Conservation (phyloP, 768 basidiomycete species). For the Hemileccinum rubropunctum region DNA sequence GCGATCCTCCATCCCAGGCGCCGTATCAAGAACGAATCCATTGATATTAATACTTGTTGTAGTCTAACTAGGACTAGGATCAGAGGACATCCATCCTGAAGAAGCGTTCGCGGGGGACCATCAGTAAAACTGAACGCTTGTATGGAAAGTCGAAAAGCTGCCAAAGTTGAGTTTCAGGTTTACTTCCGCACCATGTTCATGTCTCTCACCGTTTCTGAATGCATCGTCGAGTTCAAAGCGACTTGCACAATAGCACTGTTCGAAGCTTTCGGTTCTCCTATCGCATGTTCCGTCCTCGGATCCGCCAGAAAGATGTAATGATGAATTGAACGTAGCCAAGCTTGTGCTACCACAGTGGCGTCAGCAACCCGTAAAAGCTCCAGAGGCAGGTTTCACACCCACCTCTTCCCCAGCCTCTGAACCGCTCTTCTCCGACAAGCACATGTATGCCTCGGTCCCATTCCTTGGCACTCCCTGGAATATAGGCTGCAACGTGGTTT, state of each 20-base stretch:
- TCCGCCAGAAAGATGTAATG: slow-evolving; percentile 46
- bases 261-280: slow-evolving; percentile 41
- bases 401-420: slow-evolving; percentile 43
- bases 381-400: slow-evolving; percentile 13
- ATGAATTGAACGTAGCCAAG: slow-evolving; percentile 28
- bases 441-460: slow-evolving; percentile 42
- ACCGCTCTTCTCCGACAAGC: slow-evolving; percentile 46
- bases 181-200: not conserved
- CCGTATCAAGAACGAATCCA: too few species aligned
- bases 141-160: slow-evolving; percentile 28
- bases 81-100: slow-evolving; percentile 22
- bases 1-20: too few species aligned
- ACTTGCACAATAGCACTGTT: slow-evolving; percentile 33
- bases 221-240: slow-evolving; percentile 16
- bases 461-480: slow-evolving; percentile 28
- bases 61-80: too few species aligned
- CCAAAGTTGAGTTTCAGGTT: too few species aligned
- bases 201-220: slow-evolving; percentile 17
- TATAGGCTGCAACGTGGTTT: slow-evolving; percentile 22
- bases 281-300: slow-evolving; percentile 38
- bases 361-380: not conserved
- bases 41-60: too few species aligned
- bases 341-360: slow-evolving; percentile 8
- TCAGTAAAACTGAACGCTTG: slow-evolving; percentile 19
- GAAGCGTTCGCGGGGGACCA: slow-evolving; percentile 20